Percentiles rank a stretch among this genome's conserved stretches.
phyloP scores from a whole-genome alignment of 257 asterid species.

The Thymus mandschuricus region DNA sequence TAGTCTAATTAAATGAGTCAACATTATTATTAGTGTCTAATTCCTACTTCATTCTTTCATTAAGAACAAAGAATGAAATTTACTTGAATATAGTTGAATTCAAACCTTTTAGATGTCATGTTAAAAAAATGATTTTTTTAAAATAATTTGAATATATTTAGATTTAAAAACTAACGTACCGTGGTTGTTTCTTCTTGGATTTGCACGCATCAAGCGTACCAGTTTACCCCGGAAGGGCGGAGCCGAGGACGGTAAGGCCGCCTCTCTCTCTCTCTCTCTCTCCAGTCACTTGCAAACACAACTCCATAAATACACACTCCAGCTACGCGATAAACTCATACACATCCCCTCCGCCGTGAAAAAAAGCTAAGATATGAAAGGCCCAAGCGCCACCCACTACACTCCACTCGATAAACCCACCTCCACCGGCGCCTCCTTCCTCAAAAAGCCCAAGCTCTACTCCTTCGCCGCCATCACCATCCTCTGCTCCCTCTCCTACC shows the following conservation, averaged over 20 bases:
- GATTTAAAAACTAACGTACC: no score
- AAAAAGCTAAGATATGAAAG: constrained; percentile 46
- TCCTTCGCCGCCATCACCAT: constrained; percentile 42
- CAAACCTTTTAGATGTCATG: no score
- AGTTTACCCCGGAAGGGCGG: not conserved
- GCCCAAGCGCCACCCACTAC: constrained; percentile 57
- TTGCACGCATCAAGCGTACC: not conserved
- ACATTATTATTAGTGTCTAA: no score
- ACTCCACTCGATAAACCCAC: constrained; percentile 61
- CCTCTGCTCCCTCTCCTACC: constrained; percentile 66
- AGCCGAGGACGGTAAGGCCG: no score
- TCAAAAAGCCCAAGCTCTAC: constrained; percentile 46
- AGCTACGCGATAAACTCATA: not conserved
- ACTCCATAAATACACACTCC: not conserved
- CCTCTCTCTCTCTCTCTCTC: not conserved
- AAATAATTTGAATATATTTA: no score
- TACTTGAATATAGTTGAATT: no score
- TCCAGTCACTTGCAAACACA: no score
- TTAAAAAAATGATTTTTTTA: no score
- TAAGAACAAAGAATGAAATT: no score
- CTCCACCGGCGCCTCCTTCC: constrained; percentile 22
- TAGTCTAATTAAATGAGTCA: no score
- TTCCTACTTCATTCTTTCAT: no score
- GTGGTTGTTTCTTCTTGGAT: no score
- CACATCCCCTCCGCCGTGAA: not conserved